Evolutionary conservation across 805 yeast species (phyloP).

Genomic region (Saturnispora saitoi): DNA sequence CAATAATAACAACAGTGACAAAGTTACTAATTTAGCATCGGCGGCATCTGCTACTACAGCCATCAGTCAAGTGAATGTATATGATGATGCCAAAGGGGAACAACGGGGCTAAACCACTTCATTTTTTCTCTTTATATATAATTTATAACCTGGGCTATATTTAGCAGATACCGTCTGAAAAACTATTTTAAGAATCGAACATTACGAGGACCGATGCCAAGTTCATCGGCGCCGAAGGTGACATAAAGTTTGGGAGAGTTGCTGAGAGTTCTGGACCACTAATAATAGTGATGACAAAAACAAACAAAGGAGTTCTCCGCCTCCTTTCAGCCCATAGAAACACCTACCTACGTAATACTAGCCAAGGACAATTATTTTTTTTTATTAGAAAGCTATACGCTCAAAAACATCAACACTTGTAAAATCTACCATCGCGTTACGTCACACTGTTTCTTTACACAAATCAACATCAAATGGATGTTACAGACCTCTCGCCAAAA

Average conservation of each 20-base stretch:
- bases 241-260: neutral
- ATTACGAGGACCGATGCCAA: neutral
- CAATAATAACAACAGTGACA: neutral
- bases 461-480: neutral
- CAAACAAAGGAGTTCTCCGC: neutral
- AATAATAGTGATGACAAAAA: neutral
- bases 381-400: neutral
- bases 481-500: neutral
- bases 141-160: neutral
- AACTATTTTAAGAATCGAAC: neutral
- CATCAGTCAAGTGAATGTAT: slow-evolving; percentile 1
- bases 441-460: neutral
- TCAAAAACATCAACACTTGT: neutral
- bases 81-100: neutral
- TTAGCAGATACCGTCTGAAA: neutral
- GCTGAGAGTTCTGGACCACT: neutral
- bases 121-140: neutral
- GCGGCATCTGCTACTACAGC: slow-evolving; percentile 1
- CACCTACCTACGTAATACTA: neutral
- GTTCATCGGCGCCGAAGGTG: neutral
- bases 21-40: neutral
- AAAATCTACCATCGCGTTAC: slow-evolving; percentile 1
- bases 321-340: neutral
- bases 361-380: neutral
- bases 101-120: neutral